A percentile compares a stretch with the other conserved stretches of the same genome.
Conservation (phyloP, 441 rosid genomes). For the Raphanus hybrid region DNA sequence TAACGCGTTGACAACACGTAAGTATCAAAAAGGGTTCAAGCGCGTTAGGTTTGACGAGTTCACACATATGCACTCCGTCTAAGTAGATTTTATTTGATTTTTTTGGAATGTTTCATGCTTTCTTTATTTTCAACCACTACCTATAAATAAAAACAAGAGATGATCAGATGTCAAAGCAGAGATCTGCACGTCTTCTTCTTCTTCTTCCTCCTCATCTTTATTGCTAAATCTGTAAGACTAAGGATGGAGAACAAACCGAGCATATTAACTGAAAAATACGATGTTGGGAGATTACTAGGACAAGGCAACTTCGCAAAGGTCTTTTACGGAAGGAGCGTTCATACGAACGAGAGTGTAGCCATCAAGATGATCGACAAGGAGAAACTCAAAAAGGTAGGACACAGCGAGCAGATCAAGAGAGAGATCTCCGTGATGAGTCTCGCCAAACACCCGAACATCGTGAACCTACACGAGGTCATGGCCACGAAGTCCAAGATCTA, state of each 20-base stretch:
- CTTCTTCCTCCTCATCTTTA: no score
- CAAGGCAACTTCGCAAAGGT: slow-evolving; percentile 92
- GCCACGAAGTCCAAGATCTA: slow-evolving; percentile 79
- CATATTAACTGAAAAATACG: slow-evolving; percentile 70
- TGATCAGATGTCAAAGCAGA: no score
- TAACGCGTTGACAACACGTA: no score
- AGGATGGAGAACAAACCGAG: slow-evolving; percentile 77
- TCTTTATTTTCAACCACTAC: no score
- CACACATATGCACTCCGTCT: no score
- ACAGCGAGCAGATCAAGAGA: slow-evolving; percentile 75
- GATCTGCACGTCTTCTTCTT: no score
- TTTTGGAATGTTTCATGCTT: no score
- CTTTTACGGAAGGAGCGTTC: slow-evolving; percentile 67
- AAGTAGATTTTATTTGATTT: no score
- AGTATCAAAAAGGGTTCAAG: no score
- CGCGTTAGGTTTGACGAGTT: no score
- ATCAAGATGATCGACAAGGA: slow-evolving; percentile 80
- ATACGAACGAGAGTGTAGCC: slow-evolving; percentile 63
- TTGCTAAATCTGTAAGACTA: neutral
- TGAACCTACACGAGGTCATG: slow-evolving; percentile 77
- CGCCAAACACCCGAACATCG: slow-evolving; percentile 73
- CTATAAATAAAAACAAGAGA: no score
- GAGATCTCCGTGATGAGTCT: slow-evolving; percentile 88
- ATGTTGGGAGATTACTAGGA: slow-evolving; percentile 74
- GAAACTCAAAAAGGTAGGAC: slow-evolving; percentile 62